A percentile compares a stretch with the other conserved stretches of the same genome.
phyloP scores from a whole-genome alignment of 352 stramenopile genomes.

The Phytophthora vignae region DNA sequence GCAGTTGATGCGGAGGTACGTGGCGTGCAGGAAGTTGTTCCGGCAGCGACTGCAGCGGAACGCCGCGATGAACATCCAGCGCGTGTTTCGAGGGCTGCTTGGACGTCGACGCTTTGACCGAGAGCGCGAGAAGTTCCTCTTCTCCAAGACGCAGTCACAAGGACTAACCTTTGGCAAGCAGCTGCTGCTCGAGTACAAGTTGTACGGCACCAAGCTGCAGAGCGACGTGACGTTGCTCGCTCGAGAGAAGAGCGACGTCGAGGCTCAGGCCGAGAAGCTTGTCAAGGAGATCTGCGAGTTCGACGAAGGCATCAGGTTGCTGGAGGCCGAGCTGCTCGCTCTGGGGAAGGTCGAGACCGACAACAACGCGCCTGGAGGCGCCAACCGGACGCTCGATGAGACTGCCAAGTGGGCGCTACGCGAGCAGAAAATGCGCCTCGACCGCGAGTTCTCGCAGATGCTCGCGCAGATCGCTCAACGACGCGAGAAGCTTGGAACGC shows the following conservation, averaged over 20 bases:
- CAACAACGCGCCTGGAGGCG: constrained; percentile 48
- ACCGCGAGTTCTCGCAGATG: constrained; percentile 95
- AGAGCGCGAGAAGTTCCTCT: constrained; percentile 96
- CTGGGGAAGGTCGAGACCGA: constrained; percentile 93
- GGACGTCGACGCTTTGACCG: constrained; percentile 77
- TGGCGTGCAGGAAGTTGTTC: constrained; percentile 64
- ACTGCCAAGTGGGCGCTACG: constrained; percentile 85
- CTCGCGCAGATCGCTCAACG: constrained; percentile 93
- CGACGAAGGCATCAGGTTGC: constrained; percentile 89
- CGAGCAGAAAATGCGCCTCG: constrained; percentile 95
- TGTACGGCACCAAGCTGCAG: constrained; percentile 94
- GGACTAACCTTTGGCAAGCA: constrained; percentile 96
- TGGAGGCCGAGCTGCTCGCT: constrained; percentile 95
- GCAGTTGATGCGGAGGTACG: constrained; percentile 68
- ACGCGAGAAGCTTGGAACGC: constrained; percentile 86
- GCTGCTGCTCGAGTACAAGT: constrained; percentile 96
- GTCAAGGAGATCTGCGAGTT: constrained; percentile 95
- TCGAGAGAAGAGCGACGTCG: constrained; percentile 89
- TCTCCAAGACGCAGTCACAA: constrained; percentile 93
- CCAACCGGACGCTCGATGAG: constrained; percentile 78
- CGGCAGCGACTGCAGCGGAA: constrained; percentile 59
- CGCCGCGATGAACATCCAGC: constrained; percentile 84
- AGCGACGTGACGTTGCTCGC: constrained; percentile 93
- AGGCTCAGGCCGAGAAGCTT: constrained; percentile 89
- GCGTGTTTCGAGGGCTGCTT: constrained; percentile 89